phyloP scores from a whole-genome alignment of 2,329 filamentous ascomycete species.

The Clonostachys rhizophaga region DNA sequence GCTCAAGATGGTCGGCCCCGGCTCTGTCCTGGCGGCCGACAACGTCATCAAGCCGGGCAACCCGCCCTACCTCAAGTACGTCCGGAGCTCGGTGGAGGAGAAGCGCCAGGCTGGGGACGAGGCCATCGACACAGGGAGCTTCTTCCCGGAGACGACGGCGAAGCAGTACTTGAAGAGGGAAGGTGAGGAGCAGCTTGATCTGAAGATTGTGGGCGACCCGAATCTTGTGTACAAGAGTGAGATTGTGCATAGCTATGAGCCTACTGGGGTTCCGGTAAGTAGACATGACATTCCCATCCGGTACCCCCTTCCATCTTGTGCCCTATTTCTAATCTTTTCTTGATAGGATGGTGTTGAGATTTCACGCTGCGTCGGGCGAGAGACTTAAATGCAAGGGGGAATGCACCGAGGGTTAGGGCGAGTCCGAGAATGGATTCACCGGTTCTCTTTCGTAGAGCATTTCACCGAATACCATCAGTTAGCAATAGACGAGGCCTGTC shows the following conservation, averaged over 20 bases:
- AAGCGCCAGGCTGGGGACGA: constrained; percentile 7
- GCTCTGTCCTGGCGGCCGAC: constrained; percentile 62
- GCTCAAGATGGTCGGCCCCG: constrained; percentile 57
- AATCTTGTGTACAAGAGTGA: constrained; percentile 62
- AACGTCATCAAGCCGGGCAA: constrained; percentile 70
- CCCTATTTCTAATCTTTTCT: neutral
- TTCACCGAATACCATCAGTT: no score
- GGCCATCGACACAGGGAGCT: constrained; percentile 11
- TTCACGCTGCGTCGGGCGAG: constrained; percentile 43
- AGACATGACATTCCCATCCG: neutral
- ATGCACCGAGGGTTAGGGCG: no score
- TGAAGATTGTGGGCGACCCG: constrained; percentile 48
- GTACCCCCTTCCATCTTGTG: neutral
- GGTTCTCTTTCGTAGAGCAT: no score
- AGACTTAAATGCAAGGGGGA: neutral
- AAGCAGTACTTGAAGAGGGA: constrained; percentile 53
- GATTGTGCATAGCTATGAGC: constrained; percentile 61
- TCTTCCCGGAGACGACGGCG: constrained; percentile 34
- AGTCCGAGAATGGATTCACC: no score
- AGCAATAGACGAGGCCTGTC: no score
- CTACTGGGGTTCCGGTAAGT: constrained; percentile 60
- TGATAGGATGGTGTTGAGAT: constrained; percentile 62
- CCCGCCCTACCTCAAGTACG: constrained; percentile 66
- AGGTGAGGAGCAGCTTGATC: constrained; percentile 28
- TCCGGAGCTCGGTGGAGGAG: constrained; percentile 57